Conservation (phyloP, 805 yeast genomes). For the Myxozyma neotropica region DNA sequence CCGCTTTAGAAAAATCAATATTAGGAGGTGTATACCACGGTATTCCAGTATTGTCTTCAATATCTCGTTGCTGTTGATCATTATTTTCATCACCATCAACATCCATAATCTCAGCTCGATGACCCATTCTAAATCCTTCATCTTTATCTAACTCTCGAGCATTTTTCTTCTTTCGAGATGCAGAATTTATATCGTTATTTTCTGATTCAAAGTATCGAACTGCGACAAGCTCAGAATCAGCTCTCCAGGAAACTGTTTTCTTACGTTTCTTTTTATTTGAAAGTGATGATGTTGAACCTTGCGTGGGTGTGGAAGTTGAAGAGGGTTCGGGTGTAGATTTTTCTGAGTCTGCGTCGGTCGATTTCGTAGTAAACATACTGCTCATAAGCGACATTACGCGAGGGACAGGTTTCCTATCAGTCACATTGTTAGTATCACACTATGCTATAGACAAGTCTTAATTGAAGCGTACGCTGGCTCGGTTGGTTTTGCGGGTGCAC, state of each 20-base stretch:
- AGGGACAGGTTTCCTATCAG: constrained; percentile 12
- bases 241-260: constrained; percentile 42
- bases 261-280: constrained; percentile 28
- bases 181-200: constrained; percentile 30
- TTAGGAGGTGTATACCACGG: constrained; percentile 35
- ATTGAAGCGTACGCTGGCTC: constrained; percentile 7
- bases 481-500: background rate
- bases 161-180: constrained; percentile 26
- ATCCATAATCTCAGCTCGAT: background rate
- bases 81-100: constrained; percentile 31
- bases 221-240: constrained; percentile 40
- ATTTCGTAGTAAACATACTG: background rate
- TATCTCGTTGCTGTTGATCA: too few species aligned
- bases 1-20: constrained; percentile 19
- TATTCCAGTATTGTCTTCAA: constrained; percentile 2
- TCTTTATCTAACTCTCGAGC: constrained; percentile 33
- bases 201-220: constrained; percentile 40
- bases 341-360: background rate
- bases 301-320: background rate
- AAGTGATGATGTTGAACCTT: constrained; percentile 9
- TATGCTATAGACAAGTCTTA: background rate
- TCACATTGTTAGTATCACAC: background rate
- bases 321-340: background rate
- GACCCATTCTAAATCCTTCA: constrained; percentile 9
- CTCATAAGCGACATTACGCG: constrained; percentile 12